Evolutionary conservation across 306 rosid species (phyloP).

Genomic region (Urtica urens): DNA sequence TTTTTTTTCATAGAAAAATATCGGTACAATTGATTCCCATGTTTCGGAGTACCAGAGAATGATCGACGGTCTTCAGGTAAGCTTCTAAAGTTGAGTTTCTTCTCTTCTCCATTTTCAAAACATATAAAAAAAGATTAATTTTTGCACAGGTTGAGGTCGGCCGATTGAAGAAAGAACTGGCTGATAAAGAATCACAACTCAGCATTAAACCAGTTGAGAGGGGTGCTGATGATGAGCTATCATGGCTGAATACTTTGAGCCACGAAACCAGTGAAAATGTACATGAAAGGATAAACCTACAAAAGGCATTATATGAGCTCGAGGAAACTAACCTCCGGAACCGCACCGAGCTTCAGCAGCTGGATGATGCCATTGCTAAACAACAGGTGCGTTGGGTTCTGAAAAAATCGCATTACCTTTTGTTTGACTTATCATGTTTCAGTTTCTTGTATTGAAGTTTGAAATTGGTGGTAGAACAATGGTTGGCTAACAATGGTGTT

Average conservation of each 20-base stretch:
- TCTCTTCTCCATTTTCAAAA: slow-evolving; percentile 7
- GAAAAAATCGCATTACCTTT: neutral
- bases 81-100: neutral
- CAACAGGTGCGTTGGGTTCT: slow-evolving; percentile 29
- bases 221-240: slow-evolving; percentile 44
- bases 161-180: slow-evolving; percentile 41
- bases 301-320: slow-evolving; percentile 49
- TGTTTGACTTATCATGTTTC: neutral
- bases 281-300: slow-evolving; percentile 55
- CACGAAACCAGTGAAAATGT: slow-evolving; percentile 56
- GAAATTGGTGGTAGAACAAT: neutral
- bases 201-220: slow-evolving; percentile 40
- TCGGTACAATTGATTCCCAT: slow-evolving; percentile 45
- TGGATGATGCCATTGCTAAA: slow-evolving; percentile 48
- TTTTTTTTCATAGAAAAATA: slow-evolving; percentile 36
- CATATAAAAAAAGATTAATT: no score
- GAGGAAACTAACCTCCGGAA: slow-evolving; percentile 49
- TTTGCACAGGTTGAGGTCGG: slow-evolving; percentile 44
- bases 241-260: slow-evolving; percentile 45
- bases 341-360: slow-evolving; percentile 46
- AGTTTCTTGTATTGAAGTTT: neutral
- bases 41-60: slow-evolving; percentile 53
- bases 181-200: slow-evolving; percentile 39
- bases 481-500: slow-evolving; percentile 1
- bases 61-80: slow-evolving; percentile 58